phyloP scores from a whole-genome alignment of 306 rosid genomes.

The Citrullus colocynthis region DNA sequence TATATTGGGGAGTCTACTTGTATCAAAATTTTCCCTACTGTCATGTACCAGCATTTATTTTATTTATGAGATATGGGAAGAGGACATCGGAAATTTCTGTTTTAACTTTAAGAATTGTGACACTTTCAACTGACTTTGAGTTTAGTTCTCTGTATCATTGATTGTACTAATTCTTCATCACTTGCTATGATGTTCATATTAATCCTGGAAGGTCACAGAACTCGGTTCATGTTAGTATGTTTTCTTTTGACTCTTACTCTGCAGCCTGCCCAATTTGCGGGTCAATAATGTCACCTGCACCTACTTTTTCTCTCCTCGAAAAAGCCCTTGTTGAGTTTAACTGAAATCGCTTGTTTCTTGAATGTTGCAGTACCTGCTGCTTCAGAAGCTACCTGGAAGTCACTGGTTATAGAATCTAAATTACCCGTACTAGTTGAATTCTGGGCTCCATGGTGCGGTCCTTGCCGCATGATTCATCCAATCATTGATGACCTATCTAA shows the following conservation, averaged over 20 bases:
- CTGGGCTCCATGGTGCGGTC: slow-evolving; percentile 99
- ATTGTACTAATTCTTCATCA: neutral
- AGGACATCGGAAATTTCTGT: neutral
- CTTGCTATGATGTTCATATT: neutral
- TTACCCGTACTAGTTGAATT: slow-evolving; percentile 74
- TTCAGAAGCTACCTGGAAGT: slow-evolving; percentile 55
- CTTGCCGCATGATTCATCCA: slow-evolving; percentile 96
- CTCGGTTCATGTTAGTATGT: neutral
- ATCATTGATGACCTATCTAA: slow-evolving; percentile 57
- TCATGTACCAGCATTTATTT: neutral
- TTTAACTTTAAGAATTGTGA: neutral
- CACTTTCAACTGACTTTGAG: neutral
- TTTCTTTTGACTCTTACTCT: neutral
- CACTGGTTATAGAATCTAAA: slow-evolving; percentile 49
- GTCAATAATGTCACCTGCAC: neutral
- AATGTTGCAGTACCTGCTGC: slow-evolving; percentile 42
- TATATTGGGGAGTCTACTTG: neutral
- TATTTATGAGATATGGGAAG: neutral
- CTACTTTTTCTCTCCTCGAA: neutral
- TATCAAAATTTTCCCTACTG: neutral
- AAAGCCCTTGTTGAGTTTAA: neutral
- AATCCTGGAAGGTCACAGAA: neutral
- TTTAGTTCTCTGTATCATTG: neutral
- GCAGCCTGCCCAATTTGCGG: neutral
- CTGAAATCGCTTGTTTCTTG: neutral